phyloP scores from a whole-genome alignment of 257 asterid genomes.

The Solanum okadae region DNA sequence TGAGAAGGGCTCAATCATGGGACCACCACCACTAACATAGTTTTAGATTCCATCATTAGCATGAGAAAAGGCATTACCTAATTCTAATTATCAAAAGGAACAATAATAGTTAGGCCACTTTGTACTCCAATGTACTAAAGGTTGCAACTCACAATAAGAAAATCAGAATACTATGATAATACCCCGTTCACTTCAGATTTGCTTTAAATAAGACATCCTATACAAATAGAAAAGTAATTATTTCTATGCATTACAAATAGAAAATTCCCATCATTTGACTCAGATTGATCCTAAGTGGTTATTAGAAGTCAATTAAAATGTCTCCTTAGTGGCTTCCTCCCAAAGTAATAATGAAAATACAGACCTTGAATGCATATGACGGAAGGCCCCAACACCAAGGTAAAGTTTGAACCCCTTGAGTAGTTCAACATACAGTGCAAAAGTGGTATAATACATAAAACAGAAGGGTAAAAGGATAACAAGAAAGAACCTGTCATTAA shows the following conservation, averaged over 20 bases:
- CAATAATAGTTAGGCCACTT: constrained; percentile 14
- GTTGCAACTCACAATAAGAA: background rate
- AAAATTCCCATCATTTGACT: background rate
- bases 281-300: constrained; percentile 2
- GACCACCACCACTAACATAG: constrained; percentile 31
- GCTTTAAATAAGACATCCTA: background rate
- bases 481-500: background rate
- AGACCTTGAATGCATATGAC: background rate
- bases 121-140: constrained; percentile 7
- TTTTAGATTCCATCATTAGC: constrained; percentile 34
- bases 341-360: background rate
- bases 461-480: background rate
- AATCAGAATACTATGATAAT: background rate
- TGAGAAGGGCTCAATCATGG: constrained; percentile 34
- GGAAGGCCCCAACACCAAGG: background rate
- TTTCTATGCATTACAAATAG: background rate
- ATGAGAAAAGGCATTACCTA: constrained; percentile 17
- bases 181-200: background rate
- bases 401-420: background rate
- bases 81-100: constrained; percentile 20
- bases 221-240: background rate
- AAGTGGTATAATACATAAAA: background rate
- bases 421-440: background rate
- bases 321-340: constrained; percentile 1
- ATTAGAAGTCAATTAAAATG: background rate